Base-by-base conservation (phyloP, 2,329 filamentous ascomycete species). In the Cryphonectria parasitica region DNA sequence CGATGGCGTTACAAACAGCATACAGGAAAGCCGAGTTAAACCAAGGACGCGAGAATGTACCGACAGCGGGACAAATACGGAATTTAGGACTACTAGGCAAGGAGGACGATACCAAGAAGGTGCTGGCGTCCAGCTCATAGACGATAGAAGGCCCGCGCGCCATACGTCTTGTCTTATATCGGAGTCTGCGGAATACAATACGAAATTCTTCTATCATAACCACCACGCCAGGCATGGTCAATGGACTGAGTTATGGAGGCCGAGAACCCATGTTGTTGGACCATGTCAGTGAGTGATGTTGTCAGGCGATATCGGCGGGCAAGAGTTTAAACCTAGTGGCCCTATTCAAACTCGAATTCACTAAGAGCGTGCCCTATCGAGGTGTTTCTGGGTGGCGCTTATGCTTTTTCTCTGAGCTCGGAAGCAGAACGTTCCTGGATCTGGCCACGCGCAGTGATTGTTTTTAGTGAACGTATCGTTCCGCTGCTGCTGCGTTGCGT, bases 21-120 rank as follows among this genome's bases (percentile, higher is more conserved):
- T 97, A 95, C 82, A 90, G 94, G 80, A 94, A 94, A 83, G 88
- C 91, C 70, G 90, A 94, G 81, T 87, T 90, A 69, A 86, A 91
- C 76, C 90, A 91, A 76, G 88, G 92, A 74, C 89, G 93, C 83
- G 93, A 96, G 79, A 90, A 93, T 78, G 91, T 90, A 71, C 94
- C 94, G 72, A 94, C 89, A 74, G 92, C 92, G 6, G 93, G 92
- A 72, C 90, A 96, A 85, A 97, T 98, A 86, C 88, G 94, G 81
- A 94, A 92, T 80, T 81, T 98, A 73, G 95, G 95, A 61, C 82
- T 98, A 75, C 78, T 98, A 76, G 91, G 91, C 78, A 94, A 94
- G 81, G 91, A 96, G 75, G 92, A 97, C 76, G 92, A 96, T 76
- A 89, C 90, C 69, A 89, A 91, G 79, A 86, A 87, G 78, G 86